These are phyloP conservation scores for Fusarium udum DNA, from an alignment of 2,329 filamentous ascomycete genomes.

Conservation along the genomic window DNA sequence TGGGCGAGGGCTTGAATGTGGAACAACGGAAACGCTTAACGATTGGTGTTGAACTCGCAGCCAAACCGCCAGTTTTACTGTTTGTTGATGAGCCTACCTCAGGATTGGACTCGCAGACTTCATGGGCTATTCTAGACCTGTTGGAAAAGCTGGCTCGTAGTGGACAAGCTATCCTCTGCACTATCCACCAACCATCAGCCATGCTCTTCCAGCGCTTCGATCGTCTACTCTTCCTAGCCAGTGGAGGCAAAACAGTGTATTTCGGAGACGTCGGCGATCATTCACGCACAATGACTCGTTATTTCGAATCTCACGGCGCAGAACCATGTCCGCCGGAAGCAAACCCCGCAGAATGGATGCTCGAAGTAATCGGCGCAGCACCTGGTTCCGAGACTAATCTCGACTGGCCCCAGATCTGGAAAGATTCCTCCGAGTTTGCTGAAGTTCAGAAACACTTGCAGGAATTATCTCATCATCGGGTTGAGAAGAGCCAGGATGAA, in stretches of 20 bases:
- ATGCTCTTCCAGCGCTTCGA: conserved; percentile 64
- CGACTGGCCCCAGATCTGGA: conserved; percentile 53
- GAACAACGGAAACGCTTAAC: conserved; percentile 68
- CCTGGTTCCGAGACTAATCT: conserved; percentile 57
- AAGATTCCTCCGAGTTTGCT: conserved; percentile 44
- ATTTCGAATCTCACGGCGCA: conserved; percentile 71
- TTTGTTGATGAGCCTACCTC: conserved; percentile 68
- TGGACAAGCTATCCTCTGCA: conserved; percentile 60
- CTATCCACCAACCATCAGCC: conserved; percentile 62
- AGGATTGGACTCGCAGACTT: conserved; percentile 68
- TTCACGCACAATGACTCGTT: conserved; percentile 61
- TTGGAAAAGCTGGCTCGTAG: conserved; percentile 64
- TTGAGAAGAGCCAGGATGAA: not conserved
- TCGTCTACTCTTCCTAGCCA: conserved; percentile 66
- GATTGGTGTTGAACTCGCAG: conserved; percentile 64
- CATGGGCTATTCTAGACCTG: conserved; percentile 68
- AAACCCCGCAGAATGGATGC: conserved; percentile 76
- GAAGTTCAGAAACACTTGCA: conserved; percentile 49
- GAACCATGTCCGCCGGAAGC: conserved; percentile 61
- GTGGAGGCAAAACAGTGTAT: conserved; percentile 71
- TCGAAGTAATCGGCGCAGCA: conserved; percentile 56
- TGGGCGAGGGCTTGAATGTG: conserved; percentile 66
- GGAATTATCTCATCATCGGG: conserved; percentile 6
- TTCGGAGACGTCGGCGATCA: conserved; percentile 70
- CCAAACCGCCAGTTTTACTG: conserved; percentile 63